Evolutionary conservation across 805 yeast species (phyloP), one percentile per base, ranked within the genome.

Genomic region (Cyberlindnera meyerae): DNA sequence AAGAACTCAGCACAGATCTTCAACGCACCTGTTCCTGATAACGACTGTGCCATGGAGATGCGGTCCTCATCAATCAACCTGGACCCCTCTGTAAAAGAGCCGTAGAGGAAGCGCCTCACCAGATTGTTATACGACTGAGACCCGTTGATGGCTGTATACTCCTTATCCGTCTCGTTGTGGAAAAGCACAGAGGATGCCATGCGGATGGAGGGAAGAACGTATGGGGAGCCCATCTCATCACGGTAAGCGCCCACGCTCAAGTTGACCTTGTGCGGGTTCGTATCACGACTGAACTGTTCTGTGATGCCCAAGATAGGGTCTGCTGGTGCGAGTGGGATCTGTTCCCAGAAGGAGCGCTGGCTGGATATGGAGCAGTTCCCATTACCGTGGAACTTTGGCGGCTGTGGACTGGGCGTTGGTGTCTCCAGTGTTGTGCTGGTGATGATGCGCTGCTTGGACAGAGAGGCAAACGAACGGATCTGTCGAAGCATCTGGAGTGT

Each of bases 11-110:
- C 90, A 33, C 88, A 77, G 26, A 90, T 79, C 48, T 94, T 78
- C 44, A 89, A 68, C 4, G 97, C 90, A 44, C 98, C 98, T 26
- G 98, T 90, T 45, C 98, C 98, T 27, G 95, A 82, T 44, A 90
- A 71, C 40, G 97, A 82, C 65, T 90, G 98, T 11, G 88, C 71
- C 33, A 94, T 77, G 36, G 87, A 82, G 27, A 89, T 73, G 51
- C 95, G 71, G 32, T 47, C 56, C 28, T 75, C 79, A 11, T 64
- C 62, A 29, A 82, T 60, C 39, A 82, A 72, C 41, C 71, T 57
- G 26, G 71, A 65, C 27, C 84, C 84, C 43, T 70, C 62, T 34
- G 66, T 57, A 46, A 77, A 81, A 48, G 79, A 77, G 46, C 82
- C 78, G 65, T 79, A 87, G 31, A 90, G 70, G 54, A 87, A 78